A percentile compares a stretch with the other conserved stretches of the same genome.
phyloP scores from a whole-genome alignment of 805 yeast genomes.

The Metschnikowia henanensis region DNA sequence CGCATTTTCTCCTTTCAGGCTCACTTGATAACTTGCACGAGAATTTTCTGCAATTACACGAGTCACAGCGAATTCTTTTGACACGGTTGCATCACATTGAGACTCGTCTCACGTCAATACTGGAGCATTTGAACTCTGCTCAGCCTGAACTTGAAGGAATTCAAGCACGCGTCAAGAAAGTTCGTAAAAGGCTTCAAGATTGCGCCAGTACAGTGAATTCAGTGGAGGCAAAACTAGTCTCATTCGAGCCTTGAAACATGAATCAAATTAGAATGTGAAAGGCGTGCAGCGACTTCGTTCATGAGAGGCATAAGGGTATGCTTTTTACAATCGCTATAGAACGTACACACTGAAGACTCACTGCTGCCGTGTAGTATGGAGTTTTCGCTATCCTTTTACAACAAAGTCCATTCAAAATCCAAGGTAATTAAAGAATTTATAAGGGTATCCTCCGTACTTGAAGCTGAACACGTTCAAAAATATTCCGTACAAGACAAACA shows the following conservation, averaged over 20 bases:
- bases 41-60: conserved; percentile 52
- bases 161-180: conserved; percentile 23
- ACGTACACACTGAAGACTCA: too few relatives aligned
- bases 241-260: conserved; percentile 1
- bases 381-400: too few relatives aligned
- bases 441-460: conserved; percentile 81
- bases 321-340: too few relatives aligned
- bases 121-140: conserved; percentile 20
- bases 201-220: conserved; percentile 29
- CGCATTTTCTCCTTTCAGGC: conserved; percentile 54
- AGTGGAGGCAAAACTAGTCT: conserved; percentile 36
- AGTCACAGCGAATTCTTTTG: conserved; percentile 54
- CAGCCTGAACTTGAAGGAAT: conserved; percentile 23
- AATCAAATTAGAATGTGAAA: too few relatives aligned
- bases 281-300: too few relatives aligned
- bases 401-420: conserved; percentile 1
- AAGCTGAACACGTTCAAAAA: conserved; percentile 63
- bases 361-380: too few relatives aligned
- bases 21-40: conserved; percentile 52
- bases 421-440: conserved; percentile 42
- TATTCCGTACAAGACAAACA: conserved; percentile 62
- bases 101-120: conserved; percentile 28
- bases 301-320: too few relatives aligned
- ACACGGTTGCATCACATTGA: conserved; percentile 48
- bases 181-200: conserved; percentile 33